Base-by-base conservation (phyloP, 1,284 basidiomycete genomes). In the Cutaneotrichosporon arboriforme region DNA sequence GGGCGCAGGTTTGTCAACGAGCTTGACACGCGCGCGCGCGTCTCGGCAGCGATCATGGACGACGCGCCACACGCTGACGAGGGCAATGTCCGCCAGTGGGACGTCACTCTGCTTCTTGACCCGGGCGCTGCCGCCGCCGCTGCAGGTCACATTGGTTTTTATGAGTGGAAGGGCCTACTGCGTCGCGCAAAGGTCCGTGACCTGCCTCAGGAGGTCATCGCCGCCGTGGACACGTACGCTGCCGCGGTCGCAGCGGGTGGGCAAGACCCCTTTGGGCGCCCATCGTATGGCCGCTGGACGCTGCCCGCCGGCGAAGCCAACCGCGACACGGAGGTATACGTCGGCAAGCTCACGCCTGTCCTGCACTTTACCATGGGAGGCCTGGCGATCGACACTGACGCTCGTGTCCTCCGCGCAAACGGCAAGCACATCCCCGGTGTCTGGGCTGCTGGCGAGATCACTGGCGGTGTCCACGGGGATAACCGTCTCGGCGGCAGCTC, bases 1-100 rank as follows among this genome's bases (percentile, higher is more conserved):
- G 94, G 93, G 49, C 79, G 86, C 62, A 88, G 93, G 48, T 97
- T 98, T 31, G 21, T 48, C 40, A 49, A 49, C 41, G 52, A 53
- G 46, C 52, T 53, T 26, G 52, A 41, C 36, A 53, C 52, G 18
- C 46, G 46, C 17, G 52, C 26, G n/a, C 34, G 37, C 8, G 52
- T 48, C 26, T 22, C 41, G 3, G 36, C 8, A 3, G 52, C 52
- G 8, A 44, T 53, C 35, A 46, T 46, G 50, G 46, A 35, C 3
- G 22, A 22, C 22, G 36, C n/a, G 9, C 35, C 36, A 2, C 35
- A 47, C 36, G 33, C 43, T 8, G 15, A 33, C 40, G 22, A 18
- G 5, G 45, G 13, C 36, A 41, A 31, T 12, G 20, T 14, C 1
- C 23, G 41, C 15, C 55, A 54, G 41, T 57, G 55, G 55, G 49